Conservation (phyloP, 2,329 filamentous ascomycete species). For the Nigrograna mackinnonii region DNA sequence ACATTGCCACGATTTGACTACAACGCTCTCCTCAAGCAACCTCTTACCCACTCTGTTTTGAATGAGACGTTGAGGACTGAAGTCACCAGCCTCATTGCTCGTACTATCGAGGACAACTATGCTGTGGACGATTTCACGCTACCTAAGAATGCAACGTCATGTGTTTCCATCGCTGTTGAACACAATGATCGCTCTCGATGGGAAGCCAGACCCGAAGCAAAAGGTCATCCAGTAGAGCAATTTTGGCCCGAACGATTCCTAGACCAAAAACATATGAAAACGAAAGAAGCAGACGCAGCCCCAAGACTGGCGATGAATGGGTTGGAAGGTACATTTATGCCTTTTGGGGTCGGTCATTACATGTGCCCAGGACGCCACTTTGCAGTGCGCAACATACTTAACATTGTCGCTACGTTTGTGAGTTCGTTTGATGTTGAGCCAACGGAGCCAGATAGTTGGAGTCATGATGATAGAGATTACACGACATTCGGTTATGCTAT, state of each 20-base stretch:
- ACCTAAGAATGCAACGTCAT: not conserved
- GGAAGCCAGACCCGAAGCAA: not conserved
- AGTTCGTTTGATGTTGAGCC: not conserved
- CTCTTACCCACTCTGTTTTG: constrained; percentile 2
- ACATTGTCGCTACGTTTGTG: not conserved
- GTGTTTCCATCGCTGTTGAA: not conserved
- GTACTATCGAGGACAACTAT: not conserved
- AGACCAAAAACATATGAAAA: not conserved
- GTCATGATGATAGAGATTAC: not conserved
- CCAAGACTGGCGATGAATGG: not conserved
- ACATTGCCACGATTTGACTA: not conserved
- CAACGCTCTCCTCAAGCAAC: constrained; percentile 2
- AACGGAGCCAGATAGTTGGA: not conserved
- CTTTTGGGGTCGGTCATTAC: constrained; percentile 3
- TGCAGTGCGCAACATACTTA: not conserved
- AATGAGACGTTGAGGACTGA: constrained; percentile 3
- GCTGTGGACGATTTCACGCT: not conserved
- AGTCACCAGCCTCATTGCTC: constrained; percentile 4
- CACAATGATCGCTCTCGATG: not conserved
- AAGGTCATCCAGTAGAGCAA: constrained; percentile 1
- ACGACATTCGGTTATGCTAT: constrained; percentile 1
- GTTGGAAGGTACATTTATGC: constrained; percentile 1
- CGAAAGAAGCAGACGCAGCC: not conserved
- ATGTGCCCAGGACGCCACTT: constrained; percentile 5
- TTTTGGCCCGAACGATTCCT: constrained; percentile 6